phyloP scores from a whole-genome alignment of 257 asterid genomes.

The Coffea eugenioides region DNA sequence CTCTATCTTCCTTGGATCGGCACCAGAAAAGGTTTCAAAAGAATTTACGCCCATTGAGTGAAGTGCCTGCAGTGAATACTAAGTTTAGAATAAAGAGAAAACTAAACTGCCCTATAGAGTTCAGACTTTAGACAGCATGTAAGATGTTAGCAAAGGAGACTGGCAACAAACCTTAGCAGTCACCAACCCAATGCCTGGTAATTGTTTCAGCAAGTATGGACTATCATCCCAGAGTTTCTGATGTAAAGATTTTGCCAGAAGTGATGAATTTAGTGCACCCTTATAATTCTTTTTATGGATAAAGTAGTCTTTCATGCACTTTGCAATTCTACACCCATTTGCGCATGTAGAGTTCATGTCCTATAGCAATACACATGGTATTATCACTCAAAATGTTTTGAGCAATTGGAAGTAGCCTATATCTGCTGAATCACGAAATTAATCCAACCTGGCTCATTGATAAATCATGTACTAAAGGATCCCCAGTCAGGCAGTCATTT shows the following conservation, averaged over 20 bases:
- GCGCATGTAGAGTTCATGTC: conserved; percentile 80
- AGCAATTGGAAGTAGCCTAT: conserved; percentile 1
- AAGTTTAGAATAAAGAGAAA: conserved; percentile 17
- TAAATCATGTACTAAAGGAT: conserved; percentile 80
- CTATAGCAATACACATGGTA: conserved; percentile 36
- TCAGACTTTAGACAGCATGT: conserved; percentile 2
- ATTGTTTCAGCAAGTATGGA: conserved; percentile 91
- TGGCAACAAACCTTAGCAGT: conserved; percentile 78
- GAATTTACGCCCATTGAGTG: conserved; percentile 89
- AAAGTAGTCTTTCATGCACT: conserved; percentile 95
- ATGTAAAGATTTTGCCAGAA: conserved; percentile 76
- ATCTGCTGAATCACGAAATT: conserved; percentile 26
- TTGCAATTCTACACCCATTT: conserved; percentile 89
- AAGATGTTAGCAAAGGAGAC: background rate
- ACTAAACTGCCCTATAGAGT: background rate
- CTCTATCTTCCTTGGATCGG: conserved; percentile 97
- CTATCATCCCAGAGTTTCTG: conserved; percentile 95
- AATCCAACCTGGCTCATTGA: conserved; percentile 86
- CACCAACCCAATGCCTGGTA: conserved; percentile 98
- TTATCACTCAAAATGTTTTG: conserved; percentile 12
- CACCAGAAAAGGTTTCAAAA: conserved; percentile 70
- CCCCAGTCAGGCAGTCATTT: conserved; percentile 95
- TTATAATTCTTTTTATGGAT: conserved; percentile 67
- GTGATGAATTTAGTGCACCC: conserved; percentile 71
- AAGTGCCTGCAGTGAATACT: conserved; percentile 59